phyloP scores from a whole-genome alignment of 768 basidiomycete species.

The Lactarius hengduanensis region DNA sequence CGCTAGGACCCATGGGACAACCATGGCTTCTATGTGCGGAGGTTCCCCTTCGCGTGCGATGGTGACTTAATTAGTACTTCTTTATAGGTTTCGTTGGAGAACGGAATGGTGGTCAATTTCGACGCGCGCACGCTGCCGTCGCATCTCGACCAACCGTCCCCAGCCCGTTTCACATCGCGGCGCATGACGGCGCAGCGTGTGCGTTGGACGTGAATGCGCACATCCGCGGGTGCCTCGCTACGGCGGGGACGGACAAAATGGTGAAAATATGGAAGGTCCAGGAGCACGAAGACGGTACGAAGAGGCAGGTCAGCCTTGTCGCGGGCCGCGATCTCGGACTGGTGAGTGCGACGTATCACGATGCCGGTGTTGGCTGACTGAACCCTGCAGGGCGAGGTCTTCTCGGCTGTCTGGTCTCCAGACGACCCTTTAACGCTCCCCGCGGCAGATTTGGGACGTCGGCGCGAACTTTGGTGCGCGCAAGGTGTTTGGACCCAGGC shows the following conservation, averaged over 20 bases:
- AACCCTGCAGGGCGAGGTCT: constrained; percentile 85
- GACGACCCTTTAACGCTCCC: constrained; percentile 93
- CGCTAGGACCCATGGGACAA: constrained; percentile 96
- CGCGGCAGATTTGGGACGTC: constrained; percentile 96
- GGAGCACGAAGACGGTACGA: constrained; percentile 60
- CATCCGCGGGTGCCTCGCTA: constrained; percentile 86
- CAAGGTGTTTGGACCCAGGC: constrained; percentile 77
- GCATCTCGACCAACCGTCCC: constrained; percentile 57
- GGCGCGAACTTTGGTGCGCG: constrained; percentile 79
- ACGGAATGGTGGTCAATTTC: constrained; percentile 89
- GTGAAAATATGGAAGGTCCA: constrained; percentile 95
- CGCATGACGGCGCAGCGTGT: constrained; percentile 89
- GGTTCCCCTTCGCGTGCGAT: constrained; percentile 3
- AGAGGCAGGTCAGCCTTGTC: constrained; percentile 78
- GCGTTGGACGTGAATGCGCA: constrained; percentile 90
- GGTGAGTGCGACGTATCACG: constrained; percentile 46
- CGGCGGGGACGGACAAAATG: constrained; percentile 94
- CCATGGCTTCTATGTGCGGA: constrained; percentile 78
- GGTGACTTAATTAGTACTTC: neutral
- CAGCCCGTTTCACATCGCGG: constrained; percentile 86
- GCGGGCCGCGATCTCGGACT: constrained; percentile 88
- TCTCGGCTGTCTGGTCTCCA: constrained; percentile 87
- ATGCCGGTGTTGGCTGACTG: neutral
- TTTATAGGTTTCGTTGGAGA: constrained; percentile 85
- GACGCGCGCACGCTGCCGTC: constrained; percentile 83